Evolutionary conservation across 345 rosid species (phyloP).

Genomic region (Arabidopsis thaliana): TAIR10.1 NC_003075.7:10049001-10049500

Average conservation of each 20-base stretch:
- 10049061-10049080: neutral
- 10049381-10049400: neutral
- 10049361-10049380: neutral
- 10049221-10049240: neutral
- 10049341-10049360: neutral
- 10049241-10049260: neutral
- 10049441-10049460: neutral
- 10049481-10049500: neutral
- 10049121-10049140: neutral
- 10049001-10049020: slow-evolving; percentile 15
- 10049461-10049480: slow-evolving; percentile 16
- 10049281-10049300: neutral
- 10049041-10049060: slow-evolving; percentile 14
- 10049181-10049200: no score
- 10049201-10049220: neutral
- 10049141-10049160: no score
- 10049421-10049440: no score
- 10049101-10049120: neutral
- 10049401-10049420: slow-evolving; percentile 8
- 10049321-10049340: slow-evolving; percentile 3
- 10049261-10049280: no score
- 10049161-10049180: no score
- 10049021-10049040: slow-evolving; percentile 24
- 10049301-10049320: neutral
- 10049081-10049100: neutral